Evolutionary conservation across 1,139 yeast genomes (phyloP).

Genomic region (Geotrichum citri-aurantii): DNA sequence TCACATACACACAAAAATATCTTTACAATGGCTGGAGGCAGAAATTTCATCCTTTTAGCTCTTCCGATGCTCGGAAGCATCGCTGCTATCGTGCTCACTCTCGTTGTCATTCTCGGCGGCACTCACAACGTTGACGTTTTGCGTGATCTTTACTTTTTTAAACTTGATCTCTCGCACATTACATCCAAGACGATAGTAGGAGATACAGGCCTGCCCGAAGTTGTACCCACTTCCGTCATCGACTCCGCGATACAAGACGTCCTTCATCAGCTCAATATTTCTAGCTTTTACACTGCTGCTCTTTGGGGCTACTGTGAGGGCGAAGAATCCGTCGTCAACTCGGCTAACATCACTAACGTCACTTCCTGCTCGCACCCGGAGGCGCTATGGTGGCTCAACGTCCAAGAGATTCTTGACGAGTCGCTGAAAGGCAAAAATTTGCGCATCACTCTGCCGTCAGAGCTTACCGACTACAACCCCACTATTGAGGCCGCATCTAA

Average conservation of each 20-base stretch:
- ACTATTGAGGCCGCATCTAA: slow-evolving; percentile 41
- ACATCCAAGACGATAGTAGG: slow-evolving; percentile 21
- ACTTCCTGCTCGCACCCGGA: slow-evolving; percentile 37
- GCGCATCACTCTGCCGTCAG: slow-evolving; percentile 21
- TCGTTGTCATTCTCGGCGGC: slow-evolving; percentile 42
- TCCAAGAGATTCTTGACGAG: slow-evolving; percentile 43
- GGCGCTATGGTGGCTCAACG: slow-evolving; percentile 59
- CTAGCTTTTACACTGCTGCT: slow-evolving; percentile 58
- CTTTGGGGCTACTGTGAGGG: slow-evolving; percentile 77
- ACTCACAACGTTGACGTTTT: slow-evolving; percentile 35
- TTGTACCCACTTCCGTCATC: slow-evolving; percentile 10
- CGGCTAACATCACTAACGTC: slow-evolving; percentile 33
- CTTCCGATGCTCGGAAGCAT: slow-evolving; percentile 40
- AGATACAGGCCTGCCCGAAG: slow-evolving; percentile 19
- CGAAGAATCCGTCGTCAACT: slow-evolving; percentile 19
- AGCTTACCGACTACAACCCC: slow-evolving; percentile 30
- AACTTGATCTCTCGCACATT: slow-evolving; percentile 37
- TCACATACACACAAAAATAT: slow-evolving; percentile 15
- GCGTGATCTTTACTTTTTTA: slow-evolving; percentile 40
- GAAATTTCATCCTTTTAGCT: slow-evolving; percentile 33
- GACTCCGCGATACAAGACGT: slow-evolving; percentile 19
- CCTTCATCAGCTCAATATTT: slow-evolving; percentile 43
- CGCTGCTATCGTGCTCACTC: slow-evolving; percentile 38
- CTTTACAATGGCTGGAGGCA: slow-evolving; percentile 33
- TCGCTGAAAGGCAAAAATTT: slow-evolving; percentile 37